phyloP scores from a whole-genome alignment of 1,284 basidiomycete genomes.

The Ganoderma resinaceum region DNA sequence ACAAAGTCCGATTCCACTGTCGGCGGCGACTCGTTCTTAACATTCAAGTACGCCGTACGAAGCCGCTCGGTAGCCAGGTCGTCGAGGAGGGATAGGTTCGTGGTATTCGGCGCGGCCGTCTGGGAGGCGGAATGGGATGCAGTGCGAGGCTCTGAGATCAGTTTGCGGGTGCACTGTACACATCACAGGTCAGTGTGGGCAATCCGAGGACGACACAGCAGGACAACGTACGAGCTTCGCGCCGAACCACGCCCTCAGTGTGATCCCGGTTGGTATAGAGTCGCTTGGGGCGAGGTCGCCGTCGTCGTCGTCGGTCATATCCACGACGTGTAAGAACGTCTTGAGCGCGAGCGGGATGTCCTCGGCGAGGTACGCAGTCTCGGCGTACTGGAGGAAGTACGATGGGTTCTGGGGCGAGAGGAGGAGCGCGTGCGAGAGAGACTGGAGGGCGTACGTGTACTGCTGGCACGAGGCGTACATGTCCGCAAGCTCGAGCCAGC shows the following conservation, averaged over 20 bases:
- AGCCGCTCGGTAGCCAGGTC: slow-evolving; percentile 78
- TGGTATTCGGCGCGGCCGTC: slow-evolving; percentile 57
- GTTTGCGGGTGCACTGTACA: slow-evolving; percentile 63
- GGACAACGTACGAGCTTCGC: slow-evolving; percentile 75
- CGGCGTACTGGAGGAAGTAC: slow-evolving; percentile 83
- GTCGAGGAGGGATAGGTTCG: slow-evolving; percentile 59
- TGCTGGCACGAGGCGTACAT: slow-evolving; percentile 83
- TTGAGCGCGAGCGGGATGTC: slow-evolving; percentile 83
- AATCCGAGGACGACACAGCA: neutral
- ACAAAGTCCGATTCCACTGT: slow-evolving; percentile 35
- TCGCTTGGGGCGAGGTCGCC: slow-evolving; percentile 46
- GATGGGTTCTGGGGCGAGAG: slow-evolving; percentile 89
- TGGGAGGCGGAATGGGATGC: slow-evolving; percentile 58
- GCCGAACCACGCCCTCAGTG: slow-evolving; percentile 84
- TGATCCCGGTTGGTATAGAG: slow-evolving; percentile 61
- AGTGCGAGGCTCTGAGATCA: slow-evolving; percentile 49
- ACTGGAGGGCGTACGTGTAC: slow-evolving; percentile 73
- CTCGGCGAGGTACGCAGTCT: slow-evolving; percentile 84
- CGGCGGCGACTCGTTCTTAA: slow-evolving; percentile 40
- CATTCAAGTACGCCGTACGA: slow-evolving; percentile 56
- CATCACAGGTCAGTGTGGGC: neutral
- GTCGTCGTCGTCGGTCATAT: slow-evolving; percentile 80
- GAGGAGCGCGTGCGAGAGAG: slow-evolving; percentile 83
- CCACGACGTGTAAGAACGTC: slow-evolving; percentile 82
- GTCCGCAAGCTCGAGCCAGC: slow-evolving; percentile 93